phyloP scores from a whole-genome alignment of 2,329 filamentous ascomycete genomes.

The Madurella fahalii region DNA sequence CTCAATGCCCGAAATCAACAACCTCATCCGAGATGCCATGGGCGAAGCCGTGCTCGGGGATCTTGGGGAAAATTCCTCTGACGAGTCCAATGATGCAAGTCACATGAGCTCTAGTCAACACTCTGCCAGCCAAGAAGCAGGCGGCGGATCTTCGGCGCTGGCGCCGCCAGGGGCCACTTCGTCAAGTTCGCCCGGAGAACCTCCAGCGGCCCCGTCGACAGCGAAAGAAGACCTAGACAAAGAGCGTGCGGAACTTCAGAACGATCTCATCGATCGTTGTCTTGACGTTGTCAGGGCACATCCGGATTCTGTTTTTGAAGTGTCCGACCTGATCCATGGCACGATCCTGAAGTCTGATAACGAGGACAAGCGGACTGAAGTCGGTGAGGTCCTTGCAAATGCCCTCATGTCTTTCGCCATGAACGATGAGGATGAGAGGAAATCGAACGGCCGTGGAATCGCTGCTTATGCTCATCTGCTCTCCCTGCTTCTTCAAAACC shows the following conservation, averaged over 20 bases:
- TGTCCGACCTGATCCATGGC: conserved; percentile 79
- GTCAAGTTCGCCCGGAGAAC: conserved; percentile 22
- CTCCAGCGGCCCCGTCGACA: conserved; percentile 34
- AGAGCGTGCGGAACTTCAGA: conserved; percentile 66
- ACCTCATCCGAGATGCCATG: conserved; percentile 25
- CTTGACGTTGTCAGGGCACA: conserved; percentile 87
- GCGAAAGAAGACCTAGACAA: conserved; percentile 78
- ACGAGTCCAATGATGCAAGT: conserved; percentile 27
- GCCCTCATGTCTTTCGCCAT: conserved; percentile 69
- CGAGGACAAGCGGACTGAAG: conserved; percentile 60
- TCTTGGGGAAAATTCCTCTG: conserved; percentile 22
- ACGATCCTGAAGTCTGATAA: conserved; percentile 59
- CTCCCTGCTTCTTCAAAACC: conserved; percentile 78
- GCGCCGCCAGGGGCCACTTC: conserved; percentile 27
- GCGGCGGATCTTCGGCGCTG: conserved; percentile 23
- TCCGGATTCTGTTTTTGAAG: conserved; percentile 82
- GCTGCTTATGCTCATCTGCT: conserved; percentile 90
- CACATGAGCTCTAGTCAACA: conserved; percentile 21
- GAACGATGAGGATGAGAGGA: conserved; percentile 58
- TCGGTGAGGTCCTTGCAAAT: conserved; percentile 77
- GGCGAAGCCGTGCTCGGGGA: conserved; percentile 25
- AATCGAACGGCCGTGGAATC: conserved; percentile 60
- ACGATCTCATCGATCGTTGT: conserved; percentile 80
- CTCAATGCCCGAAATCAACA: conserved; percentile 25
- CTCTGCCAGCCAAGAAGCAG: conserved; percentile 14